Base-by-base conservation (phyloP, 192 early-diverging fungal species). In the Allomyces arbusculus region DNA sequence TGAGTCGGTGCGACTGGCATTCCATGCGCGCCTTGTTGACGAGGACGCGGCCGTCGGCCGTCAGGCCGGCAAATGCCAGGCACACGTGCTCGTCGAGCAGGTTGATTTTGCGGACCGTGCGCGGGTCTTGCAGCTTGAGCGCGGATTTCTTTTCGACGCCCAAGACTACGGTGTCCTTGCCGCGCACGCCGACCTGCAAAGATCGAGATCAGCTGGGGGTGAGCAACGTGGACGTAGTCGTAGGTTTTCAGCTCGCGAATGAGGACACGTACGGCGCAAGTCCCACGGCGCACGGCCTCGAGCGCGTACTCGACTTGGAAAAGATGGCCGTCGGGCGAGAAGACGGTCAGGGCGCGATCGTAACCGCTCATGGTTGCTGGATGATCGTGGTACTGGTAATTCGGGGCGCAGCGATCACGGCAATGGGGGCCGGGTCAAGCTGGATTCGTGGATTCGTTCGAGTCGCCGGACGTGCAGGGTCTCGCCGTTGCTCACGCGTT, bases 281-380 rank as follows among this genome's bases (percentile, higher is more conserved):
- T 99, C 67, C 94, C 95, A 75, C 92, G 95, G 67, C 92, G 81
- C 63, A 99, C 94, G 28, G 95, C 94, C 72, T 96, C 95, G 66
- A 91, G 83, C 67, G 95, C 95, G 72, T 99, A 99, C 76, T 99
- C 94, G 72, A 99, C 95, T 85, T 99, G 95, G 78, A 99, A 99
- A 67, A 99, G 76, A 73, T 94, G 94, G 25, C 95, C 95, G 73
- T 99, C 95, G 44, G 95, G 95, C 45, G 94, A 96, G 73, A 99
- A 99, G 69, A 96, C 91, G 63, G 94, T 99, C 65, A 99, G 82
- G 40, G 94, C 94, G 66, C 80, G 80, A 75, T 86, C 84, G 79
- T 86, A 86, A 23, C 72, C 75, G 62, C 75, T 76, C 75, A 76
- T 78, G 69, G 24, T 68, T 58, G 33, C 33, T 40, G 33, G 33